Percentiles rank a stretch among this genome's conserved stretches.
Conservation (phyloP, 2,329 filamentous ascomycete genomes). For the Pseudogymnoascus sp. region DNA sequence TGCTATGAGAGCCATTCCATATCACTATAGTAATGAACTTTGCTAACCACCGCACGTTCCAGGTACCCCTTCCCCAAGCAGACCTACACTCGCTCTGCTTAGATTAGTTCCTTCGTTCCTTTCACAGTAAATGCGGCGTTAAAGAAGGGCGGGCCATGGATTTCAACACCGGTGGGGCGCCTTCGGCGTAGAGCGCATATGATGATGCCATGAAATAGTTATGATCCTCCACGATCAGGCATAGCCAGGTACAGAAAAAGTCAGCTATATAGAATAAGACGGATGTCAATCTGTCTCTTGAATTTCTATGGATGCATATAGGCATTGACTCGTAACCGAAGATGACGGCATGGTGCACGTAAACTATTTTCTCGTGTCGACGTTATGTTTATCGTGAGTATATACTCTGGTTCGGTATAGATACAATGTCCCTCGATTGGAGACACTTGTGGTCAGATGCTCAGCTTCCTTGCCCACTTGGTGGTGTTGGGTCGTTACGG, state of each 20-base stretch:
- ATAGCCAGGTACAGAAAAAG: constrained; percentile 16
- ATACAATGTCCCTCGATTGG: background rate
- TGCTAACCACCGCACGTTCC: constrained; percentile 15
- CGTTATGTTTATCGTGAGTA: constrained; percentile 4
- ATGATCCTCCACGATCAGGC: constrained; percentile 32
- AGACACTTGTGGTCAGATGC: constrained; percentile 2
- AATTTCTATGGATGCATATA: background rate
- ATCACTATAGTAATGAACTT: background rate
- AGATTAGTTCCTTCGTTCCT: constrained; percentile 28
- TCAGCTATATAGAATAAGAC: constrained; percentile 8
- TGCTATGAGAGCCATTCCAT: background rate
- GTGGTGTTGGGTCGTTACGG: constrained; percentile 39
- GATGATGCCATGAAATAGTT: constrained; percentile 13
- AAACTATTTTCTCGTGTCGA: background rate
- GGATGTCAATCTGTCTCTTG: background rate
- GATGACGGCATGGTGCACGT: background rate
- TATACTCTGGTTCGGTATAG: background rate
- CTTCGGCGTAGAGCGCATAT: constrained; percentile 10
- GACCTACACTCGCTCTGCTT: constrained; percentile 50
- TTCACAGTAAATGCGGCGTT: constrained; percentile 29
- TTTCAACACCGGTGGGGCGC: constrained; percentile 46
- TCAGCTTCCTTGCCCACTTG: constrained; percentile 42
- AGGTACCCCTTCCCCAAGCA: constrained; percentile 81
- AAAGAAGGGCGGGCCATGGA: constrained; percentile 36
- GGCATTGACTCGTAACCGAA: background rate